Base-by-base conservation (phyloP, 805 yeast genomes). In the Ogataea angusta region DNA sequence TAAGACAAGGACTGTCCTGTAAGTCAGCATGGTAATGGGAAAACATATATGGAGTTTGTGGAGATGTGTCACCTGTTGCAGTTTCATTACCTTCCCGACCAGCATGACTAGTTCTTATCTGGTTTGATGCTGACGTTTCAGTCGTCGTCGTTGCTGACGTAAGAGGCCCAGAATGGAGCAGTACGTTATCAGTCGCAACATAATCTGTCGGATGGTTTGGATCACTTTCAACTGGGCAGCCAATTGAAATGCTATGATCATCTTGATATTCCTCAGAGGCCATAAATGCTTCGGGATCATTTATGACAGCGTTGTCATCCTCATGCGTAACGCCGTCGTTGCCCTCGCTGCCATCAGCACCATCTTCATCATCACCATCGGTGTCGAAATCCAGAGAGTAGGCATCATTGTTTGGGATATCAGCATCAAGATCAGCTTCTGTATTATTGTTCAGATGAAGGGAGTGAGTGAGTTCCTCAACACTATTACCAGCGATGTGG, bases 341-440 rank as follows among this genome's bases (percentile, higher is more conserved):
- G 19, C 12, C 29, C 12, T 28, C 34, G 6, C n/a, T 16, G 6
- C 15, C 19, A 29, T 8, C 12, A 17, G 15, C 15, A 17, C 8
- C 29, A 15, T 26, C 34, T 15, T 41, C 45, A 8, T 18, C 32
- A 19, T 32, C 51, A 10, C 45, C 50, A 8, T 56, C 63, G 29
- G 14, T 24, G 14, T 58, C 58, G 22, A 61, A 70, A 29, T 51
- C 60, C 21, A 62, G 63, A 18, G 56, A 59, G 22, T 58, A 67
- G 14, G 63, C 63, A 36, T 67, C 72, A 23, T 68, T 70, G 43
- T 70, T 65, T 1, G 71, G 68, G 4, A 75, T 52, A 3, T 67
- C 66, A 5, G 70, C 78, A 56, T 78, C 82, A 33, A 72, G 53
- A 48, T 75, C 73, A 24, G 46, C 37, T 25, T 51, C 63, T 3